Evolutionary conservation across 2,329 filamentous ascomycete genomes (phyloP).

Genomic region (Graphilbum fragrans): DNA sequence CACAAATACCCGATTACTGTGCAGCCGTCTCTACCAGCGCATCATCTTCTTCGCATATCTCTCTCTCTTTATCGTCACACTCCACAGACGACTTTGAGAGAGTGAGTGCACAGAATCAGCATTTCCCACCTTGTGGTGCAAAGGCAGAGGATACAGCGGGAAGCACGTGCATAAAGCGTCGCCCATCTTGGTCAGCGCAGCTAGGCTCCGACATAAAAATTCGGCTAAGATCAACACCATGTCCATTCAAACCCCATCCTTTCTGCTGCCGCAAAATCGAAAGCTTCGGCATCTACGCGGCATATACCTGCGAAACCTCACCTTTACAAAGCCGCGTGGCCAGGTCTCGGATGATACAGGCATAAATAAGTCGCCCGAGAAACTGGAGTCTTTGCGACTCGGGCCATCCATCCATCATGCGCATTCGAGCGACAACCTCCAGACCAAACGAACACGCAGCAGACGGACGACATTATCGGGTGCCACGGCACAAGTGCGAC

Average conservation of each 20-base stretch:
- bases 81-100: too few relatives aligned
- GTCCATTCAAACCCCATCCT: slow-evolving; percentile 26
- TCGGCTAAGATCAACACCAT: slow-evolving; percentile 1
- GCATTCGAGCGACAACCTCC: slow-evolving; percentile 40
- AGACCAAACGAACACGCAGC: slow-evolving; percentile 22
- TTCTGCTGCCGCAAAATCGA: slow-evolving; percentile 62
- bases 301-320: slow-evolving; percentile 76
- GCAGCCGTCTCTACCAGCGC: too few relatives aligned
- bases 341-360: slow-evolving; percentile 68
- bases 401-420: slow-evolving; percentile 36
- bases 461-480: slow-evolving; percentile 37
- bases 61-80: too few relatives aligned
- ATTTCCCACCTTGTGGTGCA: too few relatives aligned
- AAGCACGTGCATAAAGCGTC: too few relatives aligned
- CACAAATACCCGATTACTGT: too few relatives aligned
- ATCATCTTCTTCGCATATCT: too few relatives aligned
- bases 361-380: slow-evolving; percentile 57
- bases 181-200: too few relatives aligned
- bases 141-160: too few relatives aligned
- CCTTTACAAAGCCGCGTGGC: slow-evolving; percentile 44
- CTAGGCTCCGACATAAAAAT: too few relatives aligned
- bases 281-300: slow-evolving; percentile 79
- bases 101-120: too few relatives aligned
- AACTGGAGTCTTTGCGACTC: slow-evolving; percentile 42
- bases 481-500: slow-evolving; percentile 34